A percentile compares a stretch with the other conserved stretches of the same genome.
phyloP scores from a whole-genome alignment of 192 early-diverging fungal genomes.

The Funneliformis geosporum region DNA sequence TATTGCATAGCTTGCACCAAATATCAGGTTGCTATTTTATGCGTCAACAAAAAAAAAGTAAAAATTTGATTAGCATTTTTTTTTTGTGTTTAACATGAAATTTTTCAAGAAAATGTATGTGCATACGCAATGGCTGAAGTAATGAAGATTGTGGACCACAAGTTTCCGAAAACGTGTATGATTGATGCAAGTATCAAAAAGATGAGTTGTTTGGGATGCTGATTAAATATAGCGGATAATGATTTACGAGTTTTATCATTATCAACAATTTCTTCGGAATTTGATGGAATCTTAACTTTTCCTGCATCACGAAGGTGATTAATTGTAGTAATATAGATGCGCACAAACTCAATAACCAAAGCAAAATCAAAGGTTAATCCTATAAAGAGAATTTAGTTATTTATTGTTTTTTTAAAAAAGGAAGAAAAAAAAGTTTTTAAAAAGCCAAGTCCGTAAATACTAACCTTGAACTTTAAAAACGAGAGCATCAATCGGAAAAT shows the following conservation, averaged over 20 bases:
- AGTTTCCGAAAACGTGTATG: background rate
- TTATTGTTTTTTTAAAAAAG: too few species aligned
- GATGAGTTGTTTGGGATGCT: background rate
- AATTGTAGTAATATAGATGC: background rate
- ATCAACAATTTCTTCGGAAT: background rate
- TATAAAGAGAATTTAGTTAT: background rate
- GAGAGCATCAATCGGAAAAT: background rate
- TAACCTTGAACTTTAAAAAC: slow-evolving; percentile 15
- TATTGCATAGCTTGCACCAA: background rate
- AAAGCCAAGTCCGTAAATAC: background rate
- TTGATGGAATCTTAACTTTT: background rate
- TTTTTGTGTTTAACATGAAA: too few species aligned
- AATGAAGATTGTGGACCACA: background rate
- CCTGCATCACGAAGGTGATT: background rate
- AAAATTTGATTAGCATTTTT: background rate
- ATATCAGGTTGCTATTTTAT: background rate
- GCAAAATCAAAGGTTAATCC: background rate
- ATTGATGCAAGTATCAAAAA: background rate
- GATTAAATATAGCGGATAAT: background rate
- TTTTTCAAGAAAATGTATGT: background rate
- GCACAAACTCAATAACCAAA: background rate
- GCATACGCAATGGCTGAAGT: background rate
- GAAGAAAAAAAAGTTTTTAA: background rate
- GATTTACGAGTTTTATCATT: background rate
- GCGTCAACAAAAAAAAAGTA: background rate